Conservation (phyloP, 306 rosid species). For the Elaeagnus macrophylla region DNA sequence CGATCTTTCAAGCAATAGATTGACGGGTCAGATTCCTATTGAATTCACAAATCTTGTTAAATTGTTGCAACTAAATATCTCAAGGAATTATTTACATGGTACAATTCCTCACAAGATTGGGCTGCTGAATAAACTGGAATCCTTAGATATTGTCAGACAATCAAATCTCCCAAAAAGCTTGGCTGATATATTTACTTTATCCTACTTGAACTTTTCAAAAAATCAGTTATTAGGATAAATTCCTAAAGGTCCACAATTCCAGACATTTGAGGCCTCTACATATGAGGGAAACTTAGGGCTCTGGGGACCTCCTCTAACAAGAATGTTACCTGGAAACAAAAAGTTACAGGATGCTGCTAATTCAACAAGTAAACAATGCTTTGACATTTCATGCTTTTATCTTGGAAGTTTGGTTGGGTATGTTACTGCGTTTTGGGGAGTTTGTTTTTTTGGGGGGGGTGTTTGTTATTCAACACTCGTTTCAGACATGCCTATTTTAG, state of each 20-base stretch:
- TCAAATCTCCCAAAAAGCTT: neutral
- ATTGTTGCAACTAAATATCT: neutral
- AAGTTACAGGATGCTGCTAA: neutral
- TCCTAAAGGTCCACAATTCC: conserved; percentile 21
- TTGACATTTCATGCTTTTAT: neutral
- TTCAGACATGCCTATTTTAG: conserved; percentile 17
- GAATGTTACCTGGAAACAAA: neutral
- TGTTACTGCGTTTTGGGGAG: conserved; percentile 3
- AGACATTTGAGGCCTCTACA: conserved; percentile 4
- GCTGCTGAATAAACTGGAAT: neutral
- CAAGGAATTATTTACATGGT: neutral
- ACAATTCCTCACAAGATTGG: neutral
- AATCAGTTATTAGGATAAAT: neutral
- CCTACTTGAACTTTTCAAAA: neutral
- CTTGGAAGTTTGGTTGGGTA: neutral
- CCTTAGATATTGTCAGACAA: neutral
- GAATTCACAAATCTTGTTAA: neutral
- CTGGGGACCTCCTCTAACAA: conserved; percentile 21
- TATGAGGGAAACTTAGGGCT: conserved; percentile 7
- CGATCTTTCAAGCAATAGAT: neutral
- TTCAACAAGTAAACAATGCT: neutral
- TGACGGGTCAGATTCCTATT: neutral
- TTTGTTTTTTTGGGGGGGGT: conserved; percentile 3
- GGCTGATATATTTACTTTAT: neutral
- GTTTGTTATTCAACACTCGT: neutral